These are phyloP conservation scores for Parathielavia hyrcaniae DNA, from an alignment of 495 filamentous ascomycete genomes.

Conservation along the genomic window DNA sequence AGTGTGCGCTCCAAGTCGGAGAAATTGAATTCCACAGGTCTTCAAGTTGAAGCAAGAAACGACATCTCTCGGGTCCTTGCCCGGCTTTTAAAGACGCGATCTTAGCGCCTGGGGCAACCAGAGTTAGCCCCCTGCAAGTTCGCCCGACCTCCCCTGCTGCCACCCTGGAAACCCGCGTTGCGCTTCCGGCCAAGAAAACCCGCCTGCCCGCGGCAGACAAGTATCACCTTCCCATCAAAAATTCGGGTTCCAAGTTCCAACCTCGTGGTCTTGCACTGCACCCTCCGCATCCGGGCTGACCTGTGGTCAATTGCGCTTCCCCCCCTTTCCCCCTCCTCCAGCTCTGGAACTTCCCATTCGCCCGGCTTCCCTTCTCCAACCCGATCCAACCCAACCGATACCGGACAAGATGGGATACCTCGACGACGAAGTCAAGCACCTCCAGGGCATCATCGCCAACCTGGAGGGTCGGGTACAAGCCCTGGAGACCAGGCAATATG, in stretches of 20 bases:
- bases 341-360: constrained; percentile 15
- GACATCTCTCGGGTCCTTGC: too few species aligned
- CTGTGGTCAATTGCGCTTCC: constrained; percentile 26
- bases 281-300: constrained; percentile 11
- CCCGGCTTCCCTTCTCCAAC: constrained; percentile 19
- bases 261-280: constrained; percentile 9
- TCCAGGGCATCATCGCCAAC: constrained; percentile 71
- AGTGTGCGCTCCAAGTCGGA: too few species aligned
- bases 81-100: background rate
- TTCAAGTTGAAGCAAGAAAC: too few species aligned
- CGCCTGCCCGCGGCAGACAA: constrained; percentile 14
- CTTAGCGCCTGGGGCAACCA: constrained; percentile 9
- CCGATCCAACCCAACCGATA: constrained; percentile 23
- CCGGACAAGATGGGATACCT: constrained; percentile 70
- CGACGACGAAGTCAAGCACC: constrained; percentile 68
- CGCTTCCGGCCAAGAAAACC: constrained; percentile 17
- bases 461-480: constrained; percentile 78
- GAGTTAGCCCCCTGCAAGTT: constrained; percentile 3
- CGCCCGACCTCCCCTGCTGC: background rate
- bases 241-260: constrained; percentile 21
- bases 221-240: constrained; percentile 23
- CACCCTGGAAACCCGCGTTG: constrained; percentile 2
- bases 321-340: constrained; percentile 15
- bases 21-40: too few species aligned
- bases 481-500: constrained; percentile 58